Conservation (phyloP, 2,329 filamentous ascomycete genomes). For the Byssothecium circinans region DNA sequence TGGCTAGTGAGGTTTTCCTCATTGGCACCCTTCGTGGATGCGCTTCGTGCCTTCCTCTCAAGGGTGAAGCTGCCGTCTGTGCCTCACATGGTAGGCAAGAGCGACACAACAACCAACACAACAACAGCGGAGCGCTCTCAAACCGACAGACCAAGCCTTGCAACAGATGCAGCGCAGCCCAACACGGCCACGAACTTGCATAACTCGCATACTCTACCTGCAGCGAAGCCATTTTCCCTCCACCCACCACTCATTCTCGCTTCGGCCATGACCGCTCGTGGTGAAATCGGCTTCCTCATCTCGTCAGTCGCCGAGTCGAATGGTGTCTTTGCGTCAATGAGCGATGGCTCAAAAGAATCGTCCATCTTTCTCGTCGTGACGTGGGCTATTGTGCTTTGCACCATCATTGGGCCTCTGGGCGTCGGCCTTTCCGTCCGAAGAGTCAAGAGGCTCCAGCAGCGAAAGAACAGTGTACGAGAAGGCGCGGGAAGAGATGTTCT, state of each 20-base stretch:
- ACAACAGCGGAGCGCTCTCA: not conserved
- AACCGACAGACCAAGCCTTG: not conserved
- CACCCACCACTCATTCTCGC: constrained; percentile 70
- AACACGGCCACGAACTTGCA: constrained; percentile 6
- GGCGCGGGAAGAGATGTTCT: constrained; percentile 46
- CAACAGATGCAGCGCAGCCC: not conserved
- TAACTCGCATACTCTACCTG: constrained; percentile 17
- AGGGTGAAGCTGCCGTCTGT: constrained; percentile 21
- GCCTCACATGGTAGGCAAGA: constrained; percentile 30
- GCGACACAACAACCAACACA: not conserved
- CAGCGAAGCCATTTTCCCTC: constrained; percentile 60
- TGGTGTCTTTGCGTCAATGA: constrained; percentile 48
- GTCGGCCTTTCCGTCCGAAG: constrained; percentile 54
- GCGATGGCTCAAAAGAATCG: constrained; percentile 28
- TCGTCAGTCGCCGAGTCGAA: constrained; percentile 65
- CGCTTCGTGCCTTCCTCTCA: constrained; percentile 7
- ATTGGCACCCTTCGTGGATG: constrained; percentile 12
- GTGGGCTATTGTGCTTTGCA: constrained; percentile 61
- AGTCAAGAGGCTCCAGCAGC: constrained; percentile 46
- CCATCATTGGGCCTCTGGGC: constrained; percentile 56
- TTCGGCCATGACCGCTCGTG: constrained; percentile 72
- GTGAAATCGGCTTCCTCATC: constrained; percentile 79
- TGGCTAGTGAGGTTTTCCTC: constrained; percentile 46
- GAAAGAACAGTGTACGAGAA: constrained; percentile 31
- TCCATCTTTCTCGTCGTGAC: constrained; percentile 57